phyloP scores from a whole-genome alignment of 139 green algal species.

The Tetraselmis striata region DNA sequence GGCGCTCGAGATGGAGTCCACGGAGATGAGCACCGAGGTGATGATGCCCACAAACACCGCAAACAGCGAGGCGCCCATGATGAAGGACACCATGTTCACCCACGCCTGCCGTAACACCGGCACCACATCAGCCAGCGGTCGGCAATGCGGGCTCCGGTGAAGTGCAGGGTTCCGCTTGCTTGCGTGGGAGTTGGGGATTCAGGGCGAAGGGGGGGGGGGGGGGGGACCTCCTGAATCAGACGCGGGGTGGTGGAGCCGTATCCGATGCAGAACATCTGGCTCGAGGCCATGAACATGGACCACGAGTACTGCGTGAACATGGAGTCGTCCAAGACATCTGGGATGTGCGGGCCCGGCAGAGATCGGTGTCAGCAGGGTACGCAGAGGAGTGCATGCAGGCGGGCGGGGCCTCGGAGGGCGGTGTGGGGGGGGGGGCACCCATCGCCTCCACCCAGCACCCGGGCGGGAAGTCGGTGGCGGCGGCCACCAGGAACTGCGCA shows the following conservation, averaged over 20 bases:
- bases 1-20: conserved; percentile 22
- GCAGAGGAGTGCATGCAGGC: no score
- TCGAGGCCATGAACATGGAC: conserved; percentile 20
- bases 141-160: no score
- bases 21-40: conserved; percentile 26
- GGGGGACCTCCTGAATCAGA: background rate
- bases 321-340: background rate
- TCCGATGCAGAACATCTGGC: conserved; percentile 11
- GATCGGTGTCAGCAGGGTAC: no score
- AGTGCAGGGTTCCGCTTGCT: no score
- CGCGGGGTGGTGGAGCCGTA: background rate
- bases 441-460: background rate
- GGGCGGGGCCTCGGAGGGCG: background rate
- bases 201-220: background rate
- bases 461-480: background rate
- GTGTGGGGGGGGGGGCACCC: background rate
- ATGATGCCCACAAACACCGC: conserved; percentile 27
- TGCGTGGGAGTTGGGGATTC: no score
- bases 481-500: conserved; percentile 13
- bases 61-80: conserved; percentile 27
- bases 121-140: no score
- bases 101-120: conserved; percentile 1
- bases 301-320: conserved; percentile 24
- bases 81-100: conserved; percentile 19
- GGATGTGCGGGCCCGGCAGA: no score